A percentile compares a stretch with the other conserved stretches of the same genome.
Evolutionary conservation across 73 alveolate genomes (phyloP).

Genomic region (Paramecium sonneborni): DNA sequence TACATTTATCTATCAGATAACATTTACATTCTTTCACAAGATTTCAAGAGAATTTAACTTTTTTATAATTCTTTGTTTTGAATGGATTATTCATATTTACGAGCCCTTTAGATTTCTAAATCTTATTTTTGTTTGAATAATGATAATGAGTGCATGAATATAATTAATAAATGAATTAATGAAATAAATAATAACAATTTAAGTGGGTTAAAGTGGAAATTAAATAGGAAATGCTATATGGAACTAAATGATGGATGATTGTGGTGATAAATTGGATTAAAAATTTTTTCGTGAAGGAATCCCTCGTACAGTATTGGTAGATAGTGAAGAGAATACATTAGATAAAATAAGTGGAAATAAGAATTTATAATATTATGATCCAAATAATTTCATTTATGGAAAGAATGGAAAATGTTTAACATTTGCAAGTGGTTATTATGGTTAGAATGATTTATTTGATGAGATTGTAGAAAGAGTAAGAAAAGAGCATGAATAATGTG

Average conservation of each 20-base stretch:
- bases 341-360: not conserved
- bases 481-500: constrained; percentile 14
- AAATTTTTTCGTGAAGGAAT: not conserved
- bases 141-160: not conserved
- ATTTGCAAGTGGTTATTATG: not conserved
- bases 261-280: not conserved
- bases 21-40: not conserved
- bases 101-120: not conserved
- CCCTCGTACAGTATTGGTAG: not conserved
- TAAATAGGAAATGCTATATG: not conserved
- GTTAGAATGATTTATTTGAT: not conserved
- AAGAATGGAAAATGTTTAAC: not conserved
- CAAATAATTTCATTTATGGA: not conserved
- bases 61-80: not conserved
- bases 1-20: not conserved
- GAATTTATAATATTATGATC: not conserved
- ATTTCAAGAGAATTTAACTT: not conserved
- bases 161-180: not conserved
- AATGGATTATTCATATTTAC: not conserved
- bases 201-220: constrained; percentile 2
- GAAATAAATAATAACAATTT: constrained; percentile 15
- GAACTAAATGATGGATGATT: not conserved
- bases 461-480: not conserved
- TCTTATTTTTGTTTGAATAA: not conserved
- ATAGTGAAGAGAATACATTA: not conserved